Evolutionary conservation across 2,329 filamentous ascomycete species (phyloP).

Genomic region (Bipolaris gigantea): DNA sequence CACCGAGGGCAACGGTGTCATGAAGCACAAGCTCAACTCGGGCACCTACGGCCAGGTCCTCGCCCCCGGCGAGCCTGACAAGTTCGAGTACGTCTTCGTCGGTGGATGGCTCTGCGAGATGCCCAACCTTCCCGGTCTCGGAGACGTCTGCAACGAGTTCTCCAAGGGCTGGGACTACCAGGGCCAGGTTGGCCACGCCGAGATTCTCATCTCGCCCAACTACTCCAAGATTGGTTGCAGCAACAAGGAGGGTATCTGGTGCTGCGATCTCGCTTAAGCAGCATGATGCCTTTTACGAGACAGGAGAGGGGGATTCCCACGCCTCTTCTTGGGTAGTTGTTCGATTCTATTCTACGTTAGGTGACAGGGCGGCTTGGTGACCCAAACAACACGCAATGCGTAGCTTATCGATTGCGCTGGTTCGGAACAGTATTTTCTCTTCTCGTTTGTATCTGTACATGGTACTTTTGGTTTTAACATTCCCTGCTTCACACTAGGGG

Average conservation of each 20-base stretch:
- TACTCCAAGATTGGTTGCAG: constrained; percentile 40
- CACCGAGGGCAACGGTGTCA: constrained; percentile 30
- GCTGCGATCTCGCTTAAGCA: constrained; percentile 37
- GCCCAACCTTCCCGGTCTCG: constrained; percentile 28
- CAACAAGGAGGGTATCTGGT: constrained; percentile 30
- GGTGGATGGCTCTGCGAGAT: constrained; percentile 44
- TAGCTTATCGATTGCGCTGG: constrained; percentile 13
- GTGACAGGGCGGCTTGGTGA: constrained; percentile 20
- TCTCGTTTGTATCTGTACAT: constrained; percentile 20
- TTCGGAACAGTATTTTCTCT: constrained; percentile 11
- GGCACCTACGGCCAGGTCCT: constrained; percentile 36
- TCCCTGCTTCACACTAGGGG: constrained; percentile 9
- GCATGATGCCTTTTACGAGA: neutral
- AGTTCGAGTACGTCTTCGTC: constrained; percentile 36
- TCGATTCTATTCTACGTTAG: constrained; percentile 8
- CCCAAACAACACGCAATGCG: constrained; percentile 7
- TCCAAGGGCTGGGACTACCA: constrained; percentile 36
- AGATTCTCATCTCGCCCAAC: constrained; percentile 30
- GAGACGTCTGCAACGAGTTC: constrained; percentile 25
- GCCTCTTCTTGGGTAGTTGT: neutral
- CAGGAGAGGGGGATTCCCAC: neutral
- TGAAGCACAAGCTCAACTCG: constrained; percentile 39
- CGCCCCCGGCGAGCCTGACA: constrained; percentile 23
- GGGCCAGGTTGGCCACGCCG: constrained; percentile 38
- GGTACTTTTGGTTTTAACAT: constrained; percentile 15